Base-by-base conservation (phyloP, 148 eudicot genomes). In the Dysphania ambrosioides region DNA sequence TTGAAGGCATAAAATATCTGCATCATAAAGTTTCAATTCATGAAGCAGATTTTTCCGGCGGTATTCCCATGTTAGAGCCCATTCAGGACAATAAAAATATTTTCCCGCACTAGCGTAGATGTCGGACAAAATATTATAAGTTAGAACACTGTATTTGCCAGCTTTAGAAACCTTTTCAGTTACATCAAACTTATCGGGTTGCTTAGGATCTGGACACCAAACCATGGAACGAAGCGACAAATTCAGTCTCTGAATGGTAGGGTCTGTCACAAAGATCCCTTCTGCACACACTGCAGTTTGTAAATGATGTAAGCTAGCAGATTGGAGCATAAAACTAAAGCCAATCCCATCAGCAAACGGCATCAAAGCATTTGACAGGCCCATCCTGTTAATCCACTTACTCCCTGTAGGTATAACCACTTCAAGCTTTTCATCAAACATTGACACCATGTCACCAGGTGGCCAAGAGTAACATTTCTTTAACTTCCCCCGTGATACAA, bases 31-130 rank as follows among this genome's bases (percentile, higher is more conserved):
- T 60, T 88, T 80, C 31, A 93, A 85, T 80, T 93, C 98, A 64
- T 84, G 86, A 41, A 93, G 83, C 75, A 93, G 77, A 82, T 91
- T 93, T 74, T 89, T 87, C 73, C 91, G 80, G 61, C 98, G 96
- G 47, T 91, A 93, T 56, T 92, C 72, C 98, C 98, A 93, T 51
- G 89, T 80, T 62, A 93, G 88, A 76, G 98, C 97, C 98, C 98
- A 93, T 63, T 87, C 56, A 67, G 98, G 94, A 81, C 98, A 93
- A 72, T 88, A 93, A 72, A 80, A 75, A 66, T 89, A 93, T 32
- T 77, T 75, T 32, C 88, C 91, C 72, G 51, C 73, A 34, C 82
- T 79, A 21, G 84, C 84, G 78, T 82, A 87, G 23, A 79, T 73
- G 71, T 91, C 93, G 60, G 97, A 82, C 62, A 93, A 75, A 13